Evolutionary conservation across 768 basidiomycete genomes (phyloP).

Genomic region (Lentinula sp.): DNA sequence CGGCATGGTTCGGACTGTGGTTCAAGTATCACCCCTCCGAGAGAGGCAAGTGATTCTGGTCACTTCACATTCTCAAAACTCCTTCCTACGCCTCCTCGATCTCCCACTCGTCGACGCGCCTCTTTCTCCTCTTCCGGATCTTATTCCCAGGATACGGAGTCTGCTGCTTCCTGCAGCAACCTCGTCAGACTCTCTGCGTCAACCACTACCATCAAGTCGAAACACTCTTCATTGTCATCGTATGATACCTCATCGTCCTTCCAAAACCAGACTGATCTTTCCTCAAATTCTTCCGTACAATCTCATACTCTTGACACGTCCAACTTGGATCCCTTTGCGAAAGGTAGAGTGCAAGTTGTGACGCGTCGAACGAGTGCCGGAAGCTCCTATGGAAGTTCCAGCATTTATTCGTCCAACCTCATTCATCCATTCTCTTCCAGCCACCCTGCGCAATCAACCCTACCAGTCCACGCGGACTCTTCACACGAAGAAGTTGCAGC

Average conservation of each 20-base stretch:
- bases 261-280: neutral
- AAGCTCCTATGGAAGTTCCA: neutral
- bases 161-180: neutral
- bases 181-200: neutral
- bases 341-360: slow-evolving; percentile 3
- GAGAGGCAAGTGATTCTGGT: neutral
- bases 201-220: neutral
- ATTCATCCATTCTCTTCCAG: neutral
- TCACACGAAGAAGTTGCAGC: neutral
- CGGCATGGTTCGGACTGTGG: slow-evolving; percentile 2
- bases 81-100: neutral
- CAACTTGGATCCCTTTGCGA: slow-evolving; percentile 2
- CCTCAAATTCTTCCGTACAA: neutral
- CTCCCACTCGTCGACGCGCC: neutral
- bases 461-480: neutral
- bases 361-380: neutral
- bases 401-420: neutral
- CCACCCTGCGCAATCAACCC: neutral
- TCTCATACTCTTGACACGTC: neutral
- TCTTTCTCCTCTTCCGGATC: neutral
- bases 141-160: neutral
- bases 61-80: neutral
- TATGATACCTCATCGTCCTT: neutral
- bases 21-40: neutral
- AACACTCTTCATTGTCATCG: neutral